Base-by-base conservation (phyloP, 2,329 filamentous ascomycete species). In the Hansfordia pulvinata region DNA sequence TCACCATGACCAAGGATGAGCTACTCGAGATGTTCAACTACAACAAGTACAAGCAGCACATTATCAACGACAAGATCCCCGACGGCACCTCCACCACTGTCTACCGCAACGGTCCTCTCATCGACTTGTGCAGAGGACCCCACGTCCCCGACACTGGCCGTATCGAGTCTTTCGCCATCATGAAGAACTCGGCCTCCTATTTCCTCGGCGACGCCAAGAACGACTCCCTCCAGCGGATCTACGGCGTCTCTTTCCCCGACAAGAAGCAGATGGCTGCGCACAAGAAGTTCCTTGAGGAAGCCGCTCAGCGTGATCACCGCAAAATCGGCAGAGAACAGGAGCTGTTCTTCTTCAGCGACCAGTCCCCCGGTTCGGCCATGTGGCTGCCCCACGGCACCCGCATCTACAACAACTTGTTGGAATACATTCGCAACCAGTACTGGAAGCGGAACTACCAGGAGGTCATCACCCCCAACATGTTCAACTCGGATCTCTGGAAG, bases 31-130 rank as follows among this genome's bases (percentile, higher is more conserved):
- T 96, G 82, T 96, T 96, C 63, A 73, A 76, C 42, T 92, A 93
- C 66, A 94, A 92, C 68, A 90, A 90, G 53, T 96, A 93, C 65
- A 96, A 98, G 70, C 76, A 93, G 51, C 82, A 94, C 53, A 93
- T 96, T 54, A 96, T 98, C 59, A 78, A 84, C 42, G 80, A 85
- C 61, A 85, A 92, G 55, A 82, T 96, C 34, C 64, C 76, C 20
- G 84, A 93, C 41, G 85, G 84, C 41, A 86, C 84, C 30, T 83
- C 69, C 49, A 93, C 84, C 49, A 96, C 90, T 8, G 88, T 96
- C 20, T 98, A 96, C 56, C 76, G 84, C 36, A 92, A 85, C 46
- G 90, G 90, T 31, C 85, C 85, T 10, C 64, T 96, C 30, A 93
- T 96, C 44, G 90, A 98, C 68, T 62, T 96, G 36, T 96, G 90